Evolutionary conservation across 163 green algal species (phyloP), one percentile per base, ranked within the genome.

Genomic region (Chloroidium sp.): DNA sequence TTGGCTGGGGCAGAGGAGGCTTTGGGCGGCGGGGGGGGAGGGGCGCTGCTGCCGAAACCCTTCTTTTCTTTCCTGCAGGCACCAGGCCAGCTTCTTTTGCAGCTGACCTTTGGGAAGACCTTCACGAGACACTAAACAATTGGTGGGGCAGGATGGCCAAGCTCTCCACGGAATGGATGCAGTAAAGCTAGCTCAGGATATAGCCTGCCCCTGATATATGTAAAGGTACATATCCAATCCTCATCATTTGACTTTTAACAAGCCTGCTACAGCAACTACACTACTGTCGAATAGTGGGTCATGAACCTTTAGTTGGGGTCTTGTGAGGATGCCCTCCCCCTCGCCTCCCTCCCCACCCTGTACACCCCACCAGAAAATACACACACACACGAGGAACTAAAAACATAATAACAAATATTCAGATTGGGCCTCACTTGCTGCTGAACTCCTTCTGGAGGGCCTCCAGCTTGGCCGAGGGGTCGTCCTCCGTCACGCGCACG

Each of bases 391-490:
- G 36, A 36, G 36, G 36, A 36, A 36, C 36, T 36, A 36, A 36
- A 36, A 36, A 36, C 36, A 72, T 72, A 72, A 72, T n/a, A 10
- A 72, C 6, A 10, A n/a, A 72, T 72, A n/a, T 72, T n/a, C 64
- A n/a, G 64, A 72, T 6, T 72, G 6, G 8, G 6, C 8, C 64
- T 72, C 8, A 6, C 6, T 72, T 72, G 6, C 64, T 72, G 64
- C 79, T 82, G 80, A 90, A 84, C 76, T 97, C 89, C 14, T 78
- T 79, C 81, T 92, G 93, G 12, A 97, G 90, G 13, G 84, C 82
- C 1, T 81, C 80, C 64, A 97, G 82, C 79, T 90, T 88, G 2
- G 88, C 89, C 13, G 87, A 86, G 3, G 89, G 85, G 78, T 97
- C 91, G 67, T 82, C 78, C 58, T 76, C 69, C 62, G 57, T 82